phyloP scores from a whole-genome alignment of 2,329 filamentous ascomycete genomes.

The Xylariaceae sp. region DNA sequence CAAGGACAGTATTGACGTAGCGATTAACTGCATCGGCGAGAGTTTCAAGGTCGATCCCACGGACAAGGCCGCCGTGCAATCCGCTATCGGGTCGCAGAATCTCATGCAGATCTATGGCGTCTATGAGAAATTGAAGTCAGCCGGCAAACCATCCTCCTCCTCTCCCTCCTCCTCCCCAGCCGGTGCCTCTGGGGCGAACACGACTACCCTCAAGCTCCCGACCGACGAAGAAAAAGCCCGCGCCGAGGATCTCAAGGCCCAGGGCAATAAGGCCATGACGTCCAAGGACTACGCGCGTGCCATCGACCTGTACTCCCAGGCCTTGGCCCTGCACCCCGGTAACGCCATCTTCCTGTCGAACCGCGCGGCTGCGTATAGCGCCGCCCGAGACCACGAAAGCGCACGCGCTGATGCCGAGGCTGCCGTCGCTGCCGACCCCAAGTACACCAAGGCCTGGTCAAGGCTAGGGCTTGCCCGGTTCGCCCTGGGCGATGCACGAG shows the following conservation, averaged over 20 bases:
- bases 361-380: conserved; percentile 91
- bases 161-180: conserved; percentile 51
- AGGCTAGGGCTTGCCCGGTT: conserved; percentile 90
- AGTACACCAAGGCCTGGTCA: conserved; percentile 97
- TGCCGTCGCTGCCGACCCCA: conserved; percentile 84
- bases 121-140: conserved; percentile 89
- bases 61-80: conserved; percentile 73
- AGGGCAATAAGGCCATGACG: conserved; percentile 94
- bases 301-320: conserved; percentile 87
- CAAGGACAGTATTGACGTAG: conserved; percentile 91
- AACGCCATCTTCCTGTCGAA: conserved; percentile 99
- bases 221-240: conserved; percentile 72
- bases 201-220: conserved; percentile 43
- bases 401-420: conserved; percentile 89
- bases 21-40: conserved; percentile 91
- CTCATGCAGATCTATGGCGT: conserved; percentile 92
- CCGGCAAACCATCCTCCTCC: conserved; percentile 43
- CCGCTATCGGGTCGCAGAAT: conserved; percentile 84
- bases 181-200: conserved; percentile 48
- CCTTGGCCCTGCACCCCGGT: conserved; percentile 77
- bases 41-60: conserved; percentile 93
- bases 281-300: conserved; percentile 86
- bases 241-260: conserved; percentile 86
- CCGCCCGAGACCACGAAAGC: conserved; percentile 80
- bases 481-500: conserved; percentile 87